Evolutionary conservation across 2,329 filamentous ascomycete species (phyloP).

Genomic region (Incumbomyces delicatus): DNA sequence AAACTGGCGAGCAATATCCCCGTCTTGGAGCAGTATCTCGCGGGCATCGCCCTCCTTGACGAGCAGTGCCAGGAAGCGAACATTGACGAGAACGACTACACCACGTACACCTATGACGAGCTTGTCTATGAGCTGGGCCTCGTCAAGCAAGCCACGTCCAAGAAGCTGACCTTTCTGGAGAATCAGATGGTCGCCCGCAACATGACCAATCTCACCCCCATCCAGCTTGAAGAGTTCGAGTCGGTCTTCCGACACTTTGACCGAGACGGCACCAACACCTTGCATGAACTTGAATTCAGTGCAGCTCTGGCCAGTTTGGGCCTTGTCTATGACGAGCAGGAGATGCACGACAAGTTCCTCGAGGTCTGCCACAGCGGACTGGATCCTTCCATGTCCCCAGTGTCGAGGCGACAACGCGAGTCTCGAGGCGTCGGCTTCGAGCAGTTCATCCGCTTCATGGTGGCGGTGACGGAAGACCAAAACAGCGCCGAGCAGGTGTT

Average conservation of each 20-base stretch:
- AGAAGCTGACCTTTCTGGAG: constrained; percentile 92
- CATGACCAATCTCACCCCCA: constrained; percentile 98
- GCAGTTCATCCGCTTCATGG: constrained; percentile 99
- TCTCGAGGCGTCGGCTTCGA: constrained; percentile 74
- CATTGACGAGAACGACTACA: constrained; percentile 98
- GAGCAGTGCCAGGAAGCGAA: constrained; percentile 90
- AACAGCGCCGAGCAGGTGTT: constrained; percentile 98
- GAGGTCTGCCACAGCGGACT: constrained; percentile 54
- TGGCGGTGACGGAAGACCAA: constrained; percentile 96
- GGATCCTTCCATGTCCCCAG: constrained; percentile 29
- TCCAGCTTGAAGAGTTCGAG: constrained; percentile 97
- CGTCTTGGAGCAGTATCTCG: constrained; percentile 82
- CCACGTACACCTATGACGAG: constrained; percentile 98
- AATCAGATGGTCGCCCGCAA: constrained; percentile 97
- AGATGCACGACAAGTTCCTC: constrained; percentile 93
- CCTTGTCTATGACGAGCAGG: constrained; percentile 89
- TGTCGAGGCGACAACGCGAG: constrained; percentile 18
- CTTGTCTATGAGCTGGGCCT: constrained; percentile 85
- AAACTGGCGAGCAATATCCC: constrained; percentile 75
- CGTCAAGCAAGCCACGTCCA: constrained; percentile 83
- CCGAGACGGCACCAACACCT: constrained; percentile 77
- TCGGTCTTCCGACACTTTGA: constrained; percentile 98
- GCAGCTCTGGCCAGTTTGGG: constrained; percentile 91
- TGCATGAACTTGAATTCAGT: constrained; percentile 91
- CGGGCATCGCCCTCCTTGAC: constrained; percentile 76